These are phyloP conservation scores for Russula olivacea DNA, from an alignment of 768 basidiomycete species.

Conservation along the genomic window DNA sequence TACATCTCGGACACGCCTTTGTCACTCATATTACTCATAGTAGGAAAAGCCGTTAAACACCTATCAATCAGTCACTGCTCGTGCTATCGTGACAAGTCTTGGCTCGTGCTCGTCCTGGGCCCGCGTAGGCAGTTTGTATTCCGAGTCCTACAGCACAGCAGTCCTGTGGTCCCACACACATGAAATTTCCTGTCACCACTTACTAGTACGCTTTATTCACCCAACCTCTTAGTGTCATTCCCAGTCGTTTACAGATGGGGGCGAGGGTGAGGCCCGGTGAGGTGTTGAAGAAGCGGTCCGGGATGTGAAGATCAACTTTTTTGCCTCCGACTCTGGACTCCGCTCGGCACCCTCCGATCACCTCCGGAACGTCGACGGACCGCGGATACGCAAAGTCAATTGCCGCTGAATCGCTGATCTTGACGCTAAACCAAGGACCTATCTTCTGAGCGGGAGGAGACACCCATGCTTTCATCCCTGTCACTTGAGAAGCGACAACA, in stretches of 20 bases:
- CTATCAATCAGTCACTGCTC: neutral
- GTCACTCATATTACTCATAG: neutral
- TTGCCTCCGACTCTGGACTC: too few species aligned
- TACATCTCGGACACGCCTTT: neutral
- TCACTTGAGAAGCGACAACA: neutral
- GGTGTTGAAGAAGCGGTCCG: too few species aligned
- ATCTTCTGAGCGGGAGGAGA: neutral
- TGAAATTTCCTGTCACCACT: neutral
- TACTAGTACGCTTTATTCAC: too few species aligned
- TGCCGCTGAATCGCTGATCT: neutral
- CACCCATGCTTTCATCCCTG: neutral
- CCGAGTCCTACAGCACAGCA: neutral
- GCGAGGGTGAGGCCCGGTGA: too few species aligned
- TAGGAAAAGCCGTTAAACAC: neutral
- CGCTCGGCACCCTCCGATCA: too few species aligned
- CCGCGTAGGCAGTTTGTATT: neutral
- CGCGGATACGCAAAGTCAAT: too few species aligned
- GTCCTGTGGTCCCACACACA: too few species aligned
- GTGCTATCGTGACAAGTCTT: neutral
- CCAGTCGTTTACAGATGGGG: too few species aligned
- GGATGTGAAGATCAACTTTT: too few species aligned
- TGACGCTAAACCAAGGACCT: neutral
- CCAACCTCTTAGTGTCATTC: too few species aligned
- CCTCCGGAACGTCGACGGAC: too few species aligned
- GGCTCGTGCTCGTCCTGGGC: neutral